phyloP scores from a whole-genome alignment of 176 grass and related monocot species.

The Avena insularis region DNA sequence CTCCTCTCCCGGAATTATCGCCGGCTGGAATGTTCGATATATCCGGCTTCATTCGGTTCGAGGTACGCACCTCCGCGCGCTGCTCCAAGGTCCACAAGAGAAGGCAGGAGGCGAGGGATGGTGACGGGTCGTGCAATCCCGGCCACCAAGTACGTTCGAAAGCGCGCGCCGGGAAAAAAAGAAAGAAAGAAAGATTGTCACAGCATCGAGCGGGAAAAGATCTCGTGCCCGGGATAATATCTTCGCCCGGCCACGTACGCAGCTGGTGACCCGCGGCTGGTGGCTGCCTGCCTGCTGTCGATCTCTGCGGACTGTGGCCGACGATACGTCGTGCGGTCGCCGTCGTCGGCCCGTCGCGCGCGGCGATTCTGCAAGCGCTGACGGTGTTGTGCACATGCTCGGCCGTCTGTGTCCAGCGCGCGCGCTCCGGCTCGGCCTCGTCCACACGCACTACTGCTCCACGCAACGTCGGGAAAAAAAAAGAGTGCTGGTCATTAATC shows the following conservation, averaged over 20 bases:
- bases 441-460: too few relatives aligned
- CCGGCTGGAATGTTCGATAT: constrained; percentile 8
- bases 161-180: neutral
- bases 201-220: neutral
- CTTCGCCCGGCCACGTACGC: too few relatives aligned
- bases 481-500: too few relatives aligned
- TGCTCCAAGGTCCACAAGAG: neutral
- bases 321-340: too few relatives aligned
- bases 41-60: neutral
- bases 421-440: too few relatives aligned
- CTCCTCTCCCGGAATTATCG: neutral
- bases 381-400: neutral
- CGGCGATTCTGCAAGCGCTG: neutral
- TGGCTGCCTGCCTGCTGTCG: too few relatives aligned
- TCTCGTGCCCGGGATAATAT: neutral
- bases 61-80: neutral
- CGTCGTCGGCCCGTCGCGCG: too few relatives aligned
- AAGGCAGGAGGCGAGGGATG: neutral
- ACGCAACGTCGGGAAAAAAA: too few relatives aligned
- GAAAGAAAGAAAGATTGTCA: neutral
- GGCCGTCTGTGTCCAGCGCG: neutral
- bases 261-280: too few relatives aligned
- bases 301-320: too few relatives aligned
- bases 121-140: neutral
- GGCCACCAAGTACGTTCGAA: neutral